phyloP scores from a whole-genome alignment of 331 rosid genomes.

The Quercus lobata region DNA sequence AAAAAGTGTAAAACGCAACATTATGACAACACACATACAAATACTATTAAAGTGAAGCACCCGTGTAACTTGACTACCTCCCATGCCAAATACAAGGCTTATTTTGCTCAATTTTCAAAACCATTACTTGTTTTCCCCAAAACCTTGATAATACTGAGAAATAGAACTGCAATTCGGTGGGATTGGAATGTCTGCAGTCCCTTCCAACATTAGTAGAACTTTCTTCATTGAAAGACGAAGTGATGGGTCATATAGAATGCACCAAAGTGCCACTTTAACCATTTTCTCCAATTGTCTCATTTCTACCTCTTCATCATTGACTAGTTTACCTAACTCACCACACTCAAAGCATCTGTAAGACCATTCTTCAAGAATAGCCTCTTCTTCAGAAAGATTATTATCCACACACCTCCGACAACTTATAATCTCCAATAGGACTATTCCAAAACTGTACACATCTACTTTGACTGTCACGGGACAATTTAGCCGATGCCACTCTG shows the following conservation, averaged over 20 bases:
- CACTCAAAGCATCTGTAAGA: conserved; percentile 3
- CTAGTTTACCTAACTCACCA: neutral
- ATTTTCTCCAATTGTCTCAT: neutral
- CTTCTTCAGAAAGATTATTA: neutral
- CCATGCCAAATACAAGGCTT: too few relatives aligned
- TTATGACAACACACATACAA: too few relatives aligned
- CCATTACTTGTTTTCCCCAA: too few relatives aligned
- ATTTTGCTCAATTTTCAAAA: too few relatives aligned
- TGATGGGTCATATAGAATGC: conserved; percentile 14
- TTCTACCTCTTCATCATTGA: conserved; percentile 3
- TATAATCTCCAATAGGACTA: conserved; percentile 17
- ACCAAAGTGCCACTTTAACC: conserved; percentile 21
- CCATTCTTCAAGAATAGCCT: conserved; percentile 3
- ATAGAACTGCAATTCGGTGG: too few relatives aligned
- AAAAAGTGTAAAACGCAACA: too few relatives aligned
- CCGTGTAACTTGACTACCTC: too few relatives aligned
- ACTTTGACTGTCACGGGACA: conserved; percentile 4
- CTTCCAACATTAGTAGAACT: neutral
- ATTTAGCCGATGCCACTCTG: conserved; percentile 8
- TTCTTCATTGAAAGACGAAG: neutral
- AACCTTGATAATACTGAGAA: too few relatives aligned
- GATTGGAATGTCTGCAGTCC: neutral
- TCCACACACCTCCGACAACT: conserved; percentile 12
- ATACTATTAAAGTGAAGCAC: too few relatives aligned
- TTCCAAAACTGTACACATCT: conserved; percentile 29